phyloP scores from a whole-genome alignment of 2,329 filamentous ascomycete genomes.

The Fusarium acutatum region DNA sequence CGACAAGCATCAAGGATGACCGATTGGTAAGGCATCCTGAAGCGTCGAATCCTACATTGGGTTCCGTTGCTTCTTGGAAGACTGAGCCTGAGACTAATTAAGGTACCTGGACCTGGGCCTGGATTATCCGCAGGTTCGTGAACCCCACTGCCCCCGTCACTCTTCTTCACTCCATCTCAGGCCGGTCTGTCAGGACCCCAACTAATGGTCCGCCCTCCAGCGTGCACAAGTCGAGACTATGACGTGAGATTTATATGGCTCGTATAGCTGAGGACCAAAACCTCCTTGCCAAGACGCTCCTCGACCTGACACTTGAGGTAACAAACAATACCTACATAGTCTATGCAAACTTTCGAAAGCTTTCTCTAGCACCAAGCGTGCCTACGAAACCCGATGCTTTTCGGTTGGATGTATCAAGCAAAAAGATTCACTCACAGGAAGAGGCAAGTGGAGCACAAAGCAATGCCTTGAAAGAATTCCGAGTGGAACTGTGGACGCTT shows the following conservation, averaged over 20 bases:
- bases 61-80: slow-evolving; percentile 6
- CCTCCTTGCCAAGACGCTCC: neutral
- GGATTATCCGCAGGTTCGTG: neutral
- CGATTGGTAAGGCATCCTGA: neutral
- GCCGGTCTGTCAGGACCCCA: slow-evolving; percentile 7
- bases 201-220: neutral
- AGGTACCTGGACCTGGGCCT: neutral
- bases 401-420: slow-evolving; percentile 7
- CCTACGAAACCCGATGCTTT: slow-evolving; percentile 14
- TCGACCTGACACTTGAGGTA: neutral
- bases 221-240: neutral
- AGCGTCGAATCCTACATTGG: neutral
- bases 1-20: slow-evolving; percentile 6
- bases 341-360: neutral
- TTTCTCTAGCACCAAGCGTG: neutral
- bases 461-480: slow-evolving; percentile 6
- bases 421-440: neutral
- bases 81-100: slow-evolving; percentile 3
- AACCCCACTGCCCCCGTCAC: slow-evolving; percentile 21
- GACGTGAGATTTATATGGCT: neutral
- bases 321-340: neutral
- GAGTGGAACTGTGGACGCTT: slow-evolving; percentile 33
- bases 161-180: neutral
- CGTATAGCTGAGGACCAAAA: neutral
- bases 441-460: slow-evolving; percentile 18